These are phyloP conservation scores for Microstegium vimineum DNA, from an alignment of 176 grass and related monocot species.

Conservation along the genomic window DNA sequence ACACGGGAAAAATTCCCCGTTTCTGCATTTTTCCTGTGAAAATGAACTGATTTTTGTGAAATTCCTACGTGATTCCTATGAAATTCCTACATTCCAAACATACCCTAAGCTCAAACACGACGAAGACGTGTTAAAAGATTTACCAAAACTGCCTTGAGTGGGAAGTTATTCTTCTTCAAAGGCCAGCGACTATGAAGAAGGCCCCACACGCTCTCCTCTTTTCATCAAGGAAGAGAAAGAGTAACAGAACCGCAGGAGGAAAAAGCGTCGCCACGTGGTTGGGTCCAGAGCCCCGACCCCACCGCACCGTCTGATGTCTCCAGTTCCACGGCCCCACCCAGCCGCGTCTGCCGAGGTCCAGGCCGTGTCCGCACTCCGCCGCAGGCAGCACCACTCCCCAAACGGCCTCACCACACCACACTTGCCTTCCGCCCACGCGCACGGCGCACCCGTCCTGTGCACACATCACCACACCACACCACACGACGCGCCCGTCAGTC, in stretches of 20 bases:
- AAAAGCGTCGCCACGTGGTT: background rate
- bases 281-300: background rate
- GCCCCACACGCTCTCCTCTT: too few species aligned
- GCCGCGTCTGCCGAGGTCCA: background rate
- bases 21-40: too few species aligned
- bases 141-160: too few species aligned
- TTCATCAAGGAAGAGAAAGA: background rate
- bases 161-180: too few species aligned
- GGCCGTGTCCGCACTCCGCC: background rate
- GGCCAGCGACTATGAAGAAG: too few species aligned
- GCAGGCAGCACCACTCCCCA: background rate
- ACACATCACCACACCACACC: background rate
- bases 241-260: background rate
- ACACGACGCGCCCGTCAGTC: background rate
- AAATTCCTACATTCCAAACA: too few species aligned
- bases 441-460: background rate
- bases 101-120: too few species aligned
- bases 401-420: background rate
- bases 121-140: too few species aligned
- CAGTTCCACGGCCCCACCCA: too few species aligned
- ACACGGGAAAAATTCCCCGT: too few species aligned
- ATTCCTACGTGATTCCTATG: too few species aligned
- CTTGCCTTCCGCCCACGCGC: background rate
- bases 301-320: background rate
- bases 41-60: too few species aligned